Evolutionary conservation across 495 filamentous ascomycete genomes (phyloP), one percentile per base, ranked within the genome.

Genomic region (Diplogelasinospora grovesii): DNA sequence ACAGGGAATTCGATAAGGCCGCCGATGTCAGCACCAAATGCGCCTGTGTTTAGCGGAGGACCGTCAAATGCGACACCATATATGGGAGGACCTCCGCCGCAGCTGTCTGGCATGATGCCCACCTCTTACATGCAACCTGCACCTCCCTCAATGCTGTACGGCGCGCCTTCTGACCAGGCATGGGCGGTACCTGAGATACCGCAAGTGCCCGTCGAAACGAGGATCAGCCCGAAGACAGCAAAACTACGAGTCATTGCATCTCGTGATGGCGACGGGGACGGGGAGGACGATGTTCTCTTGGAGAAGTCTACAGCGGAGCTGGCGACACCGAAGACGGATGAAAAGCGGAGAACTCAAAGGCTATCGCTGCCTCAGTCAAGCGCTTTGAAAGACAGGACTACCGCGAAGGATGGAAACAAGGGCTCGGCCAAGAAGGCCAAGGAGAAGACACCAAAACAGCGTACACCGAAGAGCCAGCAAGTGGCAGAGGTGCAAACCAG

Each of bases 261-360:
- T 14, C 14, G 24, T n/a, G 35, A 30, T 18, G 44, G 26, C 13
- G 43, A 52, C 11, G 50, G 52, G 13, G 35, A 46, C 24, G 41
- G 52, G 9, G 59, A 61, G 8, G 62, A 63, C 29, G 57, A 57
- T 15, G 37, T 65, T 21, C 44, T 63, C 2, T 41, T 49, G 16
- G 60, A 46, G 13, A 16, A 24, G 3, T 31, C 47, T 3, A 28
- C 40, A 6, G 5, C 35, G 10, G 23, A 8, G 9, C 11, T 29
- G 11, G 37, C 15, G 5, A 37, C 30, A n/a, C 9, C 28, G 0
- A 38, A 35, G 11, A 35, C 32, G n/a, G 24, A 39, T 22, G 11
- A 9, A 20, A 3, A 11, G 16, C n/a, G 24, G 7, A 39, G 7
- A 19, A 8, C n/a, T 5, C 22, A 22, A 15, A 48, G 29, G 43